Conservation (phyloP, 176 grass and related monocot species). For the Juncus inflexus region DNA sequence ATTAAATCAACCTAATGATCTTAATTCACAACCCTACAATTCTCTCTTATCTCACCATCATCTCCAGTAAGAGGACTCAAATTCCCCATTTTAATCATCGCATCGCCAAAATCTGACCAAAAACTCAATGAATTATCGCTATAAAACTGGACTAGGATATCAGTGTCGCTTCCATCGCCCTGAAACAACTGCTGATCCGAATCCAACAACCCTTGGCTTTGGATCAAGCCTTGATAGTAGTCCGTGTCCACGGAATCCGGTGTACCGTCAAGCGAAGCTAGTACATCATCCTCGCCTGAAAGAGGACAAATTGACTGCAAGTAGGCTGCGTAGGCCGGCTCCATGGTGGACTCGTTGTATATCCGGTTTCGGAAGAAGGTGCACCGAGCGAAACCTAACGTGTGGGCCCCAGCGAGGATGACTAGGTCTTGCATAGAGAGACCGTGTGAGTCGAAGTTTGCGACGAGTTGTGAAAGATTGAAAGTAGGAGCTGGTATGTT, state of each 20-base stretch:
- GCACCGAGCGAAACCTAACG: conserved; percentile 64
- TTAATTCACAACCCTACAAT: conserved; percentile 55
- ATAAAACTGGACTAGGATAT: conserved; percentile 47
- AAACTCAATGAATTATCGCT: conserved; percentile 38
- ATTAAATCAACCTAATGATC: conserved; percentile 5
- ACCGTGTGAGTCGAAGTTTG: conserved; percentile 53
- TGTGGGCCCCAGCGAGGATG: conserved; percentile 67
- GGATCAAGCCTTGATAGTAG: conserved; percentile 59
- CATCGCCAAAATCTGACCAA: conserved; percentile 44
- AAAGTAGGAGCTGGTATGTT: conserved; percentile 52
- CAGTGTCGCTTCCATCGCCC: conserved; percentile 37
- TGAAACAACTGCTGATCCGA: conserved; percentile 65
- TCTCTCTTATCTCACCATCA: conserved; percentile 53
- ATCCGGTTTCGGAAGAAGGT: conserved; percentile 51
- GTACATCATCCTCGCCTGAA: conserved; percentile 46
- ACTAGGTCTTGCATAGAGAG: conserved; percentile 65
- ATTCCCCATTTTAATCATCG: conserved; percentile 54
- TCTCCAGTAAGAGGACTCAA: conserved; percentile 49
- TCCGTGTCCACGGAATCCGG: conserved; percentile 45
- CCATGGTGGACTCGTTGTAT: conserved; percentile 61
- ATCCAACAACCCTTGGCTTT: conserved; percentile 53
- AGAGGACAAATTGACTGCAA: conserved; percentile 46
- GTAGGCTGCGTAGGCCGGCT: conserved; percentile 39
- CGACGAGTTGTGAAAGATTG: conserved; percentile 40
- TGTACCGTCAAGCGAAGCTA: conserved; percentile 52